Evolutionary conservation across 768 basidiomycete species (phyloP).

Genomic region (Boletus rubropictus): DNA sequence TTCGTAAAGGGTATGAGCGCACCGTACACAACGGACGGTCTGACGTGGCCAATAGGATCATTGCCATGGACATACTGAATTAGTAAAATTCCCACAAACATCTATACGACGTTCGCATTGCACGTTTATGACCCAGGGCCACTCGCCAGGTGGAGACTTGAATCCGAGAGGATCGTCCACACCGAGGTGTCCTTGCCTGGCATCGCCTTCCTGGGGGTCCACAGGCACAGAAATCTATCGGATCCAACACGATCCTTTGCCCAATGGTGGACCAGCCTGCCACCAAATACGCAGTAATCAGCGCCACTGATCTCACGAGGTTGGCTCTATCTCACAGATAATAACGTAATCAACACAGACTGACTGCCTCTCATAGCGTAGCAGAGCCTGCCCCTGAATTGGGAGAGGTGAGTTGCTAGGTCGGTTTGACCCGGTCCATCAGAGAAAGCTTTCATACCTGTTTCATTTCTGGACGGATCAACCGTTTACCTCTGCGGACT

Average conservation of each 20-base stretch:
- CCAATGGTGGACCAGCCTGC: no score
- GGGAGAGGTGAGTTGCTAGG: not conserved
- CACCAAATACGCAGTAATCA: not conserved
- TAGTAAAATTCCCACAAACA: not conserved
- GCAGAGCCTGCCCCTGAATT: not conserved
- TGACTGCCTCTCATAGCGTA: no score
- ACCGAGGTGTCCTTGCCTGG: conserved; percentile 2
- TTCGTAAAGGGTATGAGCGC: conserved; percentile 12
- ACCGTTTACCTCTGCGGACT: not conserved
- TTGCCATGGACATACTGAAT: conserved; percentile 8
- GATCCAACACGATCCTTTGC: not conserved
- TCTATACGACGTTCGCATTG: not conserved
- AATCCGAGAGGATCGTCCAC: conserved; percentile 17
- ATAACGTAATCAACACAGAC: conserved; percentile 11
- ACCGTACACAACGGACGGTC: conserved; percentile 13
- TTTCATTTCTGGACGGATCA: not conserved
- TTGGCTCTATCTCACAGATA: not conserved
- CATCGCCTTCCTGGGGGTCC: no score
- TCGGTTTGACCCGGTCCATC: conserved; percentile 1
- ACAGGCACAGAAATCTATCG: conserved; percentile 6
- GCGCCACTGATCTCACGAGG: conserved; percentile 12
- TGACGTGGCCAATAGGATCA: conserved; percentile 5
- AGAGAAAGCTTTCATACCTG: not conserved
- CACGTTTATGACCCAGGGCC: not conserved
- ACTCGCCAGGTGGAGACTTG: no score